Evolutionary conservation across 2,329 filamentous ascomycete genomes (phyloP), one percentile per base, ranked within the genome.

Genomic region (Nigrospora sphaerica): DNA sequence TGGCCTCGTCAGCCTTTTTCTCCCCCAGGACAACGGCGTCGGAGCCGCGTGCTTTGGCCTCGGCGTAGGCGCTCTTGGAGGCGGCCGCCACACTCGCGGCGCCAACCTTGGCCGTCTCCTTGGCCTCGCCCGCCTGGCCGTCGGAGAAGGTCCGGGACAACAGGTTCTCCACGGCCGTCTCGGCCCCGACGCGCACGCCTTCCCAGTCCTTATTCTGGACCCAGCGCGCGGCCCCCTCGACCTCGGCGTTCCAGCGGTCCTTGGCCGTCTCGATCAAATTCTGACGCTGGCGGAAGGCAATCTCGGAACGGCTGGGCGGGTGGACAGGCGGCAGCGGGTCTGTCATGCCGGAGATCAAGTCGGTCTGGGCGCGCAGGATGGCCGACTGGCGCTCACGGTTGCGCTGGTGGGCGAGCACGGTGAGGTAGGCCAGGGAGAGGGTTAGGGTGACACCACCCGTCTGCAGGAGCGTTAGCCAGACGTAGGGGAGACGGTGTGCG

Each of bases 401-500:
- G 52, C 79, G 78, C 56, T 83, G 79, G 68, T 91, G 86, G 17
- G 84, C 71, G 59, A 85, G 76, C 32, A 88, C 69, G 42, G 83
- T 81, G 46, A 91, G 73, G 66, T 89, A 91, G 57, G 87, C 78
- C 49, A 86, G 61, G 38, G 82, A 83, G 49, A 88, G 79, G 42
- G 86, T 90, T 50, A 92, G 72, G 53, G 86, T 85, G 46, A 88
- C 79, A 54, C 87, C 86, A 60, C 86, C 83, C 53, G 85, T 80
- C 86, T 91, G 54, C 35, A 42, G 13, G 36, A 12, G 10, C 6
- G 28, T 17, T 45, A 44, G 32, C 36, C 12, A 45, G 36, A 37
- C 23, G 19, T 23, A 23, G 19, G 19, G 19, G 19, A 4, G 19
- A 23, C 19, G 19, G 19, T 6, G 6, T 23, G 19, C 4, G 4